A percentile compares a stretch with the other conserved stretches of the same genome.
Evolutionary conservation across 345 rosid species (phyloP).

Genomic region (Physaria fendleri): DNA sequence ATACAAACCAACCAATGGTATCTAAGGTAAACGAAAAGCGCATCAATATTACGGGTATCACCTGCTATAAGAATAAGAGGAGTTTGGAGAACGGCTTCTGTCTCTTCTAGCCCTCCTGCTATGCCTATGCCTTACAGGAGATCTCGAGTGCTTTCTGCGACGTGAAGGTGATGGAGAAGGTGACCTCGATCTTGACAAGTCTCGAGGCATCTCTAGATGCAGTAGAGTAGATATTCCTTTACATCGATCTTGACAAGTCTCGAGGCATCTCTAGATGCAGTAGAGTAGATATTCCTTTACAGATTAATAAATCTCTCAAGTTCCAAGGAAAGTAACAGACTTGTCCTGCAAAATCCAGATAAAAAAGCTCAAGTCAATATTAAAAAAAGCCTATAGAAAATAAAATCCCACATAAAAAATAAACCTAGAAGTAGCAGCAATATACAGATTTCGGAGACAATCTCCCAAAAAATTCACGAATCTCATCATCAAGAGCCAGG

Average conservation of each 20-base stretch:
- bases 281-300: neutral
- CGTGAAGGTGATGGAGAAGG: conserved; percentile 72
- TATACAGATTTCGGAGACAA: neutral
- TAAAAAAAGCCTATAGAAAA: neutral
- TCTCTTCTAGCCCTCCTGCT: conserved; percentile 77
- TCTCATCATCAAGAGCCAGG: neutral
- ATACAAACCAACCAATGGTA: conserved; percentile 6
- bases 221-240: neutral
- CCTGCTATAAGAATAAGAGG: conserved; percentile 79
- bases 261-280: conserved; percentile 53
- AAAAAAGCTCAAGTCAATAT: neutral
- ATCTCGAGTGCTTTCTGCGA: conserved; percentile 64
- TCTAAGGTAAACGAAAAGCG: conserved; percentile 10
- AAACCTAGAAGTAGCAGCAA: neutral
- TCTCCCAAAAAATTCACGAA: neutral
- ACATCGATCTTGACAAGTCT: conserved; percentile 30
- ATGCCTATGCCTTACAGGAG: conserved; percentile 60
- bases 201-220: conserved; percentile 57
- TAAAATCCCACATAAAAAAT: neutral
- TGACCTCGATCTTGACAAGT: conserved; percentile 61
- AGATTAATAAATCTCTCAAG: neutral
- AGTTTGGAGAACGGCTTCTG: conserved; percentile 71
- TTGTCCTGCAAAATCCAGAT: conserved; percentile 16
- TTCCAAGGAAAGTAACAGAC: neutral
- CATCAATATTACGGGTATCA: conserved; percentile 36